phyloP scores from a whole-genome alignment of 805 yeast genomes.

The Hemisphaericaspora nanyangensis region DNA sequence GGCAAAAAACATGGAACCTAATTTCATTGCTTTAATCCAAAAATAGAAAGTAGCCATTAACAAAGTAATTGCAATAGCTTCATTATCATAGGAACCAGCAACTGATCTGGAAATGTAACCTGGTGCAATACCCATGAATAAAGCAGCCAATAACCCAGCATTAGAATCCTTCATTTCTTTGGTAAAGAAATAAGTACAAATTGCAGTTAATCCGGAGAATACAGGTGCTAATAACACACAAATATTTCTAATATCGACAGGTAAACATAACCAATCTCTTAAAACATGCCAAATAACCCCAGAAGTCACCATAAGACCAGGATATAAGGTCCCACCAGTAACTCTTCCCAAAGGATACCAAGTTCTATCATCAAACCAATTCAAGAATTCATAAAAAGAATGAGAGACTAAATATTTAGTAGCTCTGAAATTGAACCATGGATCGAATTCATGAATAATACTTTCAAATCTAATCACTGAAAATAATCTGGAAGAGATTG shows the following conservation, averaged over 20 bases:
- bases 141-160: constrained; percentile 89
- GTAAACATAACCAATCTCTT: constrained; percentile 59
- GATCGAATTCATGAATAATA: constrained; percentile 96
- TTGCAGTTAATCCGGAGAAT: constrained; percentile 88
- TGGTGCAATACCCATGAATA: constrained; percentile 96
- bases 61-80: constrained; percentile 95
- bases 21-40: constrained; percentile 92
- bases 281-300: constrained; percentile 80
- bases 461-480: constrained; percentile 96
- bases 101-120: constrained; percentile 98
- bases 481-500: constrained; percentile 85
- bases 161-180: constrained; percentile 84
- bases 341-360: constrained; percentile 99
- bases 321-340: constrained; percentile 97
- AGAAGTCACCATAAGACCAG: constrained; percentile 98
- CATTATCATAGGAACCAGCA: constrained; percentile 98
- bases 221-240: constrained; percentile 97
- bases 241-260: constrained; percentile 90
- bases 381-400: constrained; percentile 85
- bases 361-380: constrained; percentile 98
- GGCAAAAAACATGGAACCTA: constrained; percentile 85
- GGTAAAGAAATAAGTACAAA: constrained; percentile 83
- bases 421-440: constrained; percentile 96
- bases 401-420: constrained; percentile 85
- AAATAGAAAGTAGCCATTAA: constrained; percentile 92